A percentile compares a stretch with the other conserved stretches of the same genome.
Evolutionary conservation across 768 basidiomycete species (phyloP).

Genomic region (Psilocybe tampanensis): DNA sequence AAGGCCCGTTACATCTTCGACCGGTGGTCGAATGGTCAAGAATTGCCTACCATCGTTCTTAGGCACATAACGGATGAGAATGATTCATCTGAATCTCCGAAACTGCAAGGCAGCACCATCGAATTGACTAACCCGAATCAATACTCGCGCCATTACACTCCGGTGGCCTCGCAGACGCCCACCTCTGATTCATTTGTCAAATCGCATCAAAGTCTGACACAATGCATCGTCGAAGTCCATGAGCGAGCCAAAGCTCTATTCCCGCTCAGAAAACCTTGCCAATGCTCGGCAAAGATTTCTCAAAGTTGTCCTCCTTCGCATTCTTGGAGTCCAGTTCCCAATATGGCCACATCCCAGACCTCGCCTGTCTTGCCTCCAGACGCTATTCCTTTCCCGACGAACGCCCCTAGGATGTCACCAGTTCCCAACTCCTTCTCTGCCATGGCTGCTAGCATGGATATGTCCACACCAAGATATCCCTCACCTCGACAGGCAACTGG

Average conservation of each 20-base stretch:
- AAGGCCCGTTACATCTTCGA: slow-evolving; percentile 53
- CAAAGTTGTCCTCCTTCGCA: slow-evolving; percentile 43
- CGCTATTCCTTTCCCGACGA: slow-evolving; percentile 6
- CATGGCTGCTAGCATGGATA: not conserved
- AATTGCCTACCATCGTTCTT: slow-evolving; percentile 43
- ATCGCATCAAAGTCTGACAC: slow-evolving; percentile 43
- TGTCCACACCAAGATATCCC: not conserved
- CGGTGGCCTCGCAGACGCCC: slow-evolving; percentile 22
- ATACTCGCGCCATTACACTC: slow-evolving; percentile 14
- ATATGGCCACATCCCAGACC: slow-evolving; percentile 22
- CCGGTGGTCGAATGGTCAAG: slow-evolving; percentile 48
- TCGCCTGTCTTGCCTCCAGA: slow-evolving; percentile 41
- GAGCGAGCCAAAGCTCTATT: slow-evolving; percentile 43
- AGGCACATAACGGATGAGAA: slow-evolving; percentile 37
- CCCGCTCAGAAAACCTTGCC: slow-evolving; percentile 46
- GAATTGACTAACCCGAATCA: slow-evolving; percentile 10
- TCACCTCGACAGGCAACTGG: slow-evolving; percentile 11
- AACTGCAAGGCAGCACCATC: slow-evolving; percentile 7
- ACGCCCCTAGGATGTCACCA: slow-evolving; percentile 14
- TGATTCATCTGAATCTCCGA: slow-evolving; percentile 21
- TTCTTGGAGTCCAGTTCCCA: slow-evolving; percentile 47
- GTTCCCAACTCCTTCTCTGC: slow-evolving; percentile 5
- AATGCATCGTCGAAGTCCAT: slow-evolving; percentile 51
- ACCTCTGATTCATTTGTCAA: slow-evolving; percentile 38
- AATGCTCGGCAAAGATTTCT: slow-evolving; percentile 33